Base-by-base conservation (phyloP, 371 early-diverging fungal species). In the Mortierella sp. region DNA sequence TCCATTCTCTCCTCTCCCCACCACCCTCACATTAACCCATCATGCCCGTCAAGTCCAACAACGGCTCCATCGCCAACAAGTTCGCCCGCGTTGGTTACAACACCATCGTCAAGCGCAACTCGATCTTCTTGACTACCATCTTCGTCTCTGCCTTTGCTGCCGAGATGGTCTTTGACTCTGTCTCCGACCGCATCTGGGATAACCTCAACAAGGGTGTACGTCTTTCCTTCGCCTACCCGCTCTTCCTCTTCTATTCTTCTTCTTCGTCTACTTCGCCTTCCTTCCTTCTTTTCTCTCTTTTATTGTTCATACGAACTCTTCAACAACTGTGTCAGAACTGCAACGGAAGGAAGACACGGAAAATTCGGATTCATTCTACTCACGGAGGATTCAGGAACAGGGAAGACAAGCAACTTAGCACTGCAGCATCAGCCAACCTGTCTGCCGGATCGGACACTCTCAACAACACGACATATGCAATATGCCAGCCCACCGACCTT, bases 141-240 rank as follows among this genome's bases (percentile, higher is more conserved):
- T 95, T 97, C 77, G 94, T 89, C 83, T 83, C 93, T 63, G 97
- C 97, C 54, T 94, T 96, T 80, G 95, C 90, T 35, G 94, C 94
- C 87, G 95, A 97, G 88, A 87, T 96, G 75, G 95, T 89, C 76
- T 96, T 95, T 84, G 96, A 96, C 88, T 88, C 90, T 49, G 80
- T 89, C 78, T 87, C 94, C 54, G 91, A 94, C 89, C 87, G 88
- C 76, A 71, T 96, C 74, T 97, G 96, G 96, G 95, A 96, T 86
- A 87, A 88, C 71, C 21, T 93, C 75, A 97, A 97, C 95, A 91
- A 93, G 89, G 97, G 97, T 68, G 97, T 97, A 93, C 90, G 95
- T 94, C 49, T 63, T 46, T 48, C 16, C 27, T 80, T 74, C 72
- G 71, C 75, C 71, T 48, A 54, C 58, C 63, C 73, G 55, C 70